These are phyloP conservation scores for Solanum appendiculatum DNA, from an alignment of 257 asterid species.

Conservation along the genomic window DNA sequence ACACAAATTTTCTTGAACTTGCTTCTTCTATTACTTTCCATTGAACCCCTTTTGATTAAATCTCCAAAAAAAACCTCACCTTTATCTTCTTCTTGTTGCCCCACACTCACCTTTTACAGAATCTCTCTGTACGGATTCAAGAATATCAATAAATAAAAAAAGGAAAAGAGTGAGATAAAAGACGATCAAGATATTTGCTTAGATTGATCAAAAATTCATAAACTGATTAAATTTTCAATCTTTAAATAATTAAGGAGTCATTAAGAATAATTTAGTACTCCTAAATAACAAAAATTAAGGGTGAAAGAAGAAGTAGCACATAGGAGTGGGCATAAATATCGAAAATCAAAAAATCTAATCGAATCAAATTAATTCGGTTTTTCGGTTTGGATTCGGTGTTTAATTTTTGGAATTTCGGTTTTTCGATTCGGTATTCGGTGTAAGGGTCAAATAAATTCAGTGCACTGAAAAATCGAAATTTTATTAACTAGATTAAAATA, in stretches of 20 bases:
- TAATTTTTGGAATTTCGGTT: no score
- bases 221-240: neutral
- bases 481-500: no score
- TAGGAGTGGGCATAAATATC: no score
- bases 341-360: no score
- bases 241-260: neutral
- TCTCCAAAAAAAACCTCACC: neutral
- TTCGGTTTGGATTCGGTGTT: no score
- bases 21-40: slow-evolving; percentile 49
- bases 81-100: neutral
- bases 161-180: slow-evolving; percentile 7
- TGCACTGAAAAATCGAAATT: no score
- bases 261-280: neutral
- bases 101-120: neutral
- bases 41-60: slow-evolving; percentile 12
- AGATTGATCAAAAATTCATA: slow-evolving; percentile 3
- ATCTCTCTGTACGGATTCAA: neutral
- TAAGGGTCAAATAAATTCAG: no score
- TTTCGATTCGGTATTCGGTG: no score
- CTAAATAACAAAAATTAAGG: neutral
- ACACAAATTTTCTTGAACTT: slow-evolving; percentile 91
- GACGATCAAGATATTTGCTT: slow-evolving; percentile 19
- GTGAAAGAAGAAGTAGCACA: no score
- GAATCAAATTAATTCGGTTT: no score
- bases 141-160: neutral